phyloP scores from a whole-genome alignment of 768 basidiomycete species.

The Hortiboletus campestris region DNA sequence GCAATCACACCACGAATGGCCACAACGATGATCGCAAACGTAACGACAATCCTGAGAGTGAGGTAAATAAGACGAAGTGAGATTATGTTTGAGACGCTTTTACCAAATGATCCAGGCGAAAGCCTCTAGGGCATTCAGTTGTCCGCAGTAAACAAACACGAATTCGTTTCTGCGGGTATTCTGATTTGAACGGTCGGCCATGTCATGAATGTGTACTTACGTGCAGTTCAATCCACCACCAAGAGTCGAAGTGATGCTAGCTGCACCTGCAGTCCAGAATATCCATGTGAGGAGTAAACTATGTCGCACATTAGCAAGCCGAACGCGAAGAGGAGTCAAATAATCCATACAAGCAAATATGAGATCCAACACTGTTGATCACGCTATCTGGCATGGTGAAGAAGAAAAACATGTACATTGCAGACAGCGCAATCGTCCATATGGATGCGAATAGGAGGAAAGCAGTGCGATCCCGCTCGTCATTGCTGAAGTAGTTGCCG shows the following conservation, averaged over 20 bases:
- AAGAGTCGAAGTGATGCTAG: slow-evolving; percentile 62
- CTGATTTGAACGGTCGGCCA: background rate
- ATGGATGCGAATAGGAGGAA: slow-evolving; percentile 69
- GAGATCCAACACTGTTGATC: slow-evolving; percentile 60
- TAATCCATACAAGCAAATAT: slow-evolving; percentile 57
- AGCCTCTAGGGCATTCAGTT: slow-evolving; percentile 71
- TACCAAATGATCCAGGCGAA: slow-evolving; percentile 79
- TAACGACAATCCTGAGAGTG: slow-evolving; percentile 55
- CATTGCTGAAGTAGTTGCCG: slow-evolving; percentile 47
- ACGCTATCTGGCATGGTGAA: slow-evolving; percentile 44
- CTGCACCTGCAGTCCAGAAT: slow-evolving; percentile 73
- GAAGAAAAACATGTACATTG: slow-evolving; percentile 55
- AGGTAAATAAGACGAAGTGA: background rate
- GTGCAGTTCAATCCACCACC: slow-evolving; percentile 71
- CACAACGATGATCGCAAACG: slow-evolving; percentile 56
- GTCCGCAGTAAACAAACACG: slow-evolving; percentile 62
- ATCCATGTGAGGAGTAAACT: slow-evolving; percentile 74
- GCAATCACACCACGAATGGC: slow-evolving; percentile 59
- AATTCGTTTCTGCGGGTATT: slow-evolving; percentile 36
- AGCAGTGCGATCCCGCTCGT: slow-evolving; percentile 60
- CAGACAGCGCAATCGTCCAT: slow-evolving; percentile 64
- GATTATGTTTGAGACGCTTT: background rate
- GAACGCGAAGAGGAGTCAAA: background rate
- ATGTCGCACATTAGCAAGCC: slow-evolving; percentile 5
- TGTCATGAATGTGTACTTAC: slow-evolving; percentile 34